A percentile compares a stretch with the other conserved stretches of the same genome.
phyloP scores from a whole-genome alignment of 192 early-diverging fungal genomes.

The Entophlyctis luteolus region DNA sequence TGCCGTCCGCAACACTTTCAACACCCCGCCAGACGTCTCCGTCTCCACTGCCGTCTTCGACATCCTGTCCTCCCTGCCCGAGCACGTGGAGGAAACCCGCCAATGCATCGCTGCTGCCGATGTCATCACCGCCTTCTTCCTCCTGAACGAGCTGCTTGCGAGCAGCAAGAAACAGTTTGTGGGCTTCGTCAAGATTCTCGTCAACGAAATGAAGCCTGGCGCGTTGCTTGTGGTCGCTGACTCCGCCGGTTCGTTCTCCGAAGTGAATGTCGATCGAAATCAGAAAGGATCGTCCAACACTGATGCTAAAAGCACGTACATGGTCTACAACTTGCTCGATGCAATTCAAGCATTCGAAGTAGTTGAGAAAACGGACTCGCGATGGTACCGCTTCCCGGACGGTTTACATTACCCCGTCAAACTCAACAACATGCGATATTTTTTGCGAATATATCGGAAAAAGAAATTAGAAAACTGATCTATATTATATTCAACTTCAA shows the following conservation, averaged over 20 bases:
- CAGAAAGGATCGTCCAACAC: neutral
- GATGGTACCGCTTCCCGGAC: slow-evolving; percentile 57
- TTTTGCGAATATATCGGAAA: slow-evolving; percentile 76
- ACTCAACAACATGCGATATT: slow-evolving; percentile 90
- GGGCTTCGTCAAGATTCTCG: slow-evolving; percentile 67
- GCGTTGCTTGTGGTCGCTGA: slow-evolving; percentile 77
- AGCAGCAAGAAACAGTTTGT: slow-evolving; percentile 71
- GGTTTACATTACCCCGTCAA: slow-evolving; percentile 71
- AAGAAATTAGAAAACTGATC: slow-evolving; percentile 28
- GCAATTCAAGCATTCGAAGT: slow-evolving; percentile 65
- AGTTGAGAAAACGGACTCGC: slow-evolving; percentile 65
- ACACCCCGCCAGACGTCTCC: neutral
- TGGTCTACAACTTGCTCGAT: slow-evolving; percentile 87
- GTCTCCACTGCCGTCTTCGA: slow-evolving; percentile 14
- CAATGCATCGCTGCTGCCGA: slow-evolving; percentile 48
- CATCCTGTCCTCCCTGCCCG: slow-evolving; percentile 21
- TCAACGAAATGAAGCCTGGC: slow-evolving; percentile 61
- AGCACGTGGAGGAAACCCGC: neutral
- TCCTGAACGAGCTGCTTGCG: slow-evolving; percentile 86
- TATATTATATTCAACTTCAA: neutral
- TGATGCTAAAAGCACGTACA: slow-evolving; percentile 59
- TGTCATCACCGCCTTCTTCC: slow-evolving; percentile 84
- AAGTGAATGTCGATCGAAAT: slow-evolving; percentile 71
- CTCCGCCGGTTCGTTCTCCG: slow-evolving; percentile 89
- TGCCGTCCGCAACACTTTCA: slow-evolving; percentile 13